phyloP scores from a whole-genome alignment of 2,329 filamentous ascomycete genomes.

The Fusarium begoniae region DNA sequence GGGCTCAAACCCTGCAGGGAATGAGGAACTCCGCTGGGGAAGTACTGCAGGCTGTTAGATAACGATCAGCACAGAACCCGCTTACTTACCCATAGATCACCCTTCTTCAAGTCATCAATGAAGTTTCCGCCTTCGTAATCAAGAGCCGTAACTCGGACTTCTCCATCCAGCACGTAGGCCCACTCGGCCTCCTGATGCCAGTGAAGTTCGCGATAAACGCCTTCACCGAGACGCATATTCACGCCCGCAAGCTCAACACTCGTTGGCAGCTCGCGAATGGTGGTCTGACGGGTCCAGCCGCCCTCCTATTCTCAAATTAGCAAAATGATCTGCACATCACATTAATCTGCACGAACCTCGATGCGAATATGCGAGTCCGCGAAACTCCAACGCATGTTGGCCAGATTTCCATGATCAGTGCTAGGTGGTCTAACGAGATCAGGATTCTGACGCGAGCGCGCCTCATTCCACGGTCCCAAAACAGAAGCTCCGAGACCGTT shows the following conservation, averaged over 20 bases:
- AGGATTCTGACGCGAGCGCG: constrained; percentile 74
- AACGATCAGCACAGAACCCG: fast-evolving
- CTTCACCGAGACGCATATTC: constrained; percentile 79
- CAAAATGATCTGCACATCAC: background rate
- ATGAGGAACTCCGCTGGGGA: constrained; percentile 80
- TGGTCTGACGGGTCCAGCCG: constrained; percentile 81
- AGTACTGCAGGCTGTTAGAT: constrained; percentile 58
- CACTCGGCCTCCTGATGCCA: constrained; percentile 86
- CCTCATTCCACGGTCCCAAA: constrained; percentile 74
- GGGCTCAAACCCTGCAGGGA: constrained; percentile 76
- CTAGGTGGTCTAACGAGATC: constrained; percentile 76
- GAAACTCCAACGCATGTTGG: constrained; percentile 79
- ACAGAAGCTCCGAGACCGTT: constrained; percentile 73
- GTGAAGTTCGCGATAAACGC: constrained; percentile 79
- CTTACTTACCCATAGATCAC: constrained; percentile 66
- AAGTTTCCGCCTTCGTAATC: constrained; percentile 81
- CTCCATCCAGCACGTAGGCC: constrained; percentile 77
- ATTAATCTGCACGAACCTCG: constrained; percentile 55
- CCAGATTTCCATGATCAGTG: constrained; percentile 75
- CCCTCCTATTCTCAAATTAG: constrained; percentile 63
- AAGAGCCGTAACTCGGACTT: constrained; percentile 75
- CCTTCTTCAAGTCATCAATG: constrained; percentile 78
- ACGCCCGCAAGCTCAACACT: constrained; percentile 78
- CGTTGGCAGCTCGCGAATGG: constrained; percentile 69
- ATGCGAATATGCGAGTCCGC: constrained; percentile 71